phyloP scores from a whole-genome alignment of 1,284 basidiomycete genomes.

The Xanthoconium separans region DNA sequence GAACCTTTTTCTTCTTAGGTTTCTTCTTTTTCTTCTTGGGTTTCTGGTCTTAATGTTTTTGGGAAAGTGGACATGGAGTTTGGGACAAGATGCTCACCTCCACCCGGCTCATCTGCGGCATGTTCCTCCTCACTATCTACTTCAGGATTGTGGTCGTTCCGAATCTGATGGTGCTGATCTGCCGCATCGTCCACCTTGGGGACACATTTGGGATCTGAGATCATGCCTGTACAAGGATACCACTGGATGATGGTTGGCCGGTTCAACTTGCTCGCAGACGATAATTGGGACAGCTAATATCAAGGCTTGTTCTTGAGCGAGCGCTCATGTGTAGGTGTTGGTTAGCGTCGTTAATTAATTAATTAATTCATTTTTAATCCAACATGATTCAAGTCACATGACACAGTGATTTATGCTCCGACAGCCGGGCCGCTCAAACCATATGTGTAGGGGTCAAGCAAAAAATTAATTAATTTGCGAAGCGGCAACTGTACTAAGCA shows the following conservation, averaged over 20 bases:
- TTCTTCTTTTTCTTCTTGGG: constrained; percentile 97
- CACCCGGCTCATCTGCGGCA: constrained; percentile 15
- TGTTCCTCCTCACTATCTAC: constrained; percentile 33
- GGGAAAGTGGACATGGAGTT: not conserved
- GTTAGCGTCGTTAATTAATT: no score
- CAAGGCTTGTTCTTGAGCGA: no score
- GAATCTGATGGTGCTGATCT: not conserved
- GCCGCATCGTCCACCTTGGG: constrained; percentile 11
- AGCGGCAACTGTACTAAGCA: no score
- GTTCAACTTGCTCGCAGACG: not conserved
- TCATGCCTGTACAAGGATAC: constrained; percentile 17
- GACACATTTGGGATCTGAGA: constrained; percentile 15
- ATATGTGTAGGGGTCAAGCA: no score
- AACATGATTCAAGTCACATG: no score
- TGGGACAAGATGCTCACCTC: constrained; percentile 20
- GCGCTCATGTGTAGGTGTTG: no score
- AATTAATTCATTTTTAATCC: no score
- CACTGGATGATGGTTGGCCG: not conserved
- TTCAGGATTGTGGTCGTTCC: constrained; percentile 20
- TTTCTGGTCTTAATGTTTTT: constrained; percentile 55
- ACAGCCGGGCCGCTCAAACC: no score
- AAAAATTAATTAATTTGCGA: no score
- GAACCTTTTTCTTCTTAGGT: constrained; percentile 77
- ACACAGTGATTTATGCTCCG: no score
- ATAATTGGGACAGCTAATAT: not conserved